Conservation (phyloP, 169 alveolate genomes). For the Eimeria sp. region DNA sequence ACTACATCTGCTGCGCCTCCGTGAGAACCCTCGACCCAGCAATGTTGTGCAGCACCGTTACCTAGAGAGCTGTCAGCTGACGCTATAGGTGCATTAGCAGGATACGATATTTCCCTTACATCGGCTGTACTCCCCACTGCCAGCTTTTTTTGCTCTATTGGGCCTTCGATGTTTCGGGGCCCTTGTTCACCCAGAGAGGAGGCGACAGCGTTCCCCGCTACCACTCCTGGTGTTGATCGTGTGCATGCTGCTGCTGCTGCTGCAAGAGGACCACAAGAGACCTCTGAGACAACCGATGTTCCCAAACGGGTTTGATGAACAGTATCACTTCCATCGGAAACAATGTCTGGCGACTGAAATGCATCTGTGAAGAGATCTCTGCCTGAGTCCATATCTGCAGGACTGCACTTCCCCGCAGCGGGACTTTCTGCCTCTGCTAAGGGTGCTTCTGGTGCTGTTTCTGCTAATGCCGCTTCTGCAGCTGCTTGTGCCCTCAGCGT, state of each 20-base stretch:
- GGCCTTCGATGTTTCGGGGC: background rate
- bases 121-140: background rate
- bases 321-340: background rate
- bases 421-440: background rate
- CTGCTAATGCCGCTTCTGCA: background rate
- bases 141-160: background rate
- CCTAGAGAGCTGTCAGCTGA: background rate
- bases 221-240: background rate
- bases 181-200: background rate
- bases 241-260: slow-evolving; percentile 19
- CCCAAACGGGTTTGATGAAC: background rate
- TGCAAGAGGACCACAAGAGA: background rate
- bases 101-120: background rate
- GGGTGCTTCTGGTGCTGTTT: background rate
- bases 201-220: background rate
- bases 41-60: background rate
- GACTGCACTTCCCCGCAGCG: background rate
- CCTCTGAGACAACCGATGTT: background rate
- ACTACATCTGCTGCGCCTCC: background rate
- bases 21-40: background rate
- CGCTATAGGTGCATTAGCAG: background rate
- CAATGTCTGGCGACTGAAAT: background rate
- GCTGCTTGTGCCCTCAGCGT: background rate
- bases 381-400: background rate
- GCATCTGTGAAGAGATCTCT: background rate